phyloP scores from a whole-genome alignment of 148 eudicot genomes.

The Arbutus unedo region DNA sequence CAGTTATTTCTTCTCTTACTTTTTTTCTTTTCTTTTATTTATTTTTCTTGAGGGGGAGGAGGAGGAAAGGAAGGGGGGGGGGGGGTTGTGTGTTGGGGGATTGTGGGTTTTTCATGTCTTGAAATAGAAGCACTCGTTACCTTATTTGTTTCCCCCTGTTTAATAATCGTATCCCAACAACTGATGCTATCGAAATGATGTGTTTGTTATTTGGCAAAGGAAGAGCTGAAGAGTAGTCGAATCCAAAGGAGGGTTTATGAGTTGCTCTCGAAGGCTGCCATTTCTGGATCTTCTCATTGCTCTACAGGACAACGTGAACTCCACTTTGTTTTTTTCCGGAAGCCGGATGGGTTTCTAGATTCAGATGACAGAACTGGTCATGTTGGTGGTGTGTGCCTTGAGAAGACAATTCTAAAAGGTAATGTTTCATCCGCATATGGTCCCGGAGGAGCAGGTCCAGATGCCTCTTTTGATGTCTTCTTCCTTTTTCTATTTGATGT shows the following conservation, averaged over 20 bases:
- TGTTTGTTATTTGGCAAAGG: conserved; percentile 47
- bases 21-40: not conserved
- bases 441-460: not conserved
- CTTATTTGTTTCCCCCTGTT: not conserved
- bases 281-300: conserved; percentile 33
- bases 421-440: not conserved
- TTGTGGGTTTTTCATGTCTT: not conserved
- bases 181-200: conserved; percentile 16
- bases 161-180: not conserved
- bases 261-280: conserved; percentile 70
- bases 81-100: too few species aligned
- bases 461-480: conserved; percentile 9
- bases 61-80: not conserved
- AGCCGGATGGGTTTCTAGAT: conserved; percentile 60
- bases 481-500: not conserved
- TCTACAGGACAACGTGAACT: conserved; percentile 70
- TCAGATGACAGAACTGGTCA: conserved; percentile 55
- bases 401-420: conserved; percentile 88
- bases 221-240: conserved; percentile 81
- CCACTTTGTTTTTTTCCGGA: conserved; percentile 87
- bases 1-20: not conserved
- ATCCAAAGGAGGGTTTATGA: conserved; percentile 77
- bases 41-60: too few species aligned
- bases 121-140: not conserved
- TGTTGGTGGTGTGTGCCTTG: conserved; percentile 64